phyloP scores from a whole-genome alignment of 371 early-diverging fungal species.

The Mortierella sp. region DNA sequence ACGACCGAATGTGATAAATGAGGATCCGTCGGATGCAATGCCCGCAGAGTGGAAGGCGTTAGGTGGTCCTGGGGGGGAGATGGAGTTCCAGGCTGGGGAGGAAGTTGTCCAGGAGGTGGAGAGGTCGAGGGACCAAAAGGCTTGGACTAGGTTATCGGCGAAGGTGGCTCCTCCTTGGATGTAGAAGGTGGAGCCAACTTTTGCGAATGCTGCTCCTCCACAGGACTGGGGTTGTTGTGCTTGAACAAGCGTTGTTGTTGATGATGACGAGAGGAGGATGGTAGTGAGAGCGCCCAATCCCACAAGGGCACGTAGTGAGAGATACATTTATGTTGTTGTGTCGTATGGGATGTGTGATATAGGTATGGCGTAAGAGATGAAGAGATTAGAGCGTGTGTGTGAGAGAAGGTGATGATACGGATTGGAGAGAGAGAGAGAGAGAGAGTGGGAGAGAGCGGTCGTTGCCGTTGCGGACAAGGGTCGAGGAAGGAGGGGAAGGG shows the following conservation, averaged over 20 bases:
- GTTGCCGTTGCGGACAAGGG: not conserved
- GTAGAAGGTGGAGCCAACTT: slow-evolving; percentile 33
- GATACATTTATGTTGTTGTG: slow-evolving; percentile 1
- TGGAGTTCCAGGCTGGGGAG: slow-evolving; percentile 28
- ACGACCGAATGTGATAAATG: slow-evolving; percentile 44
- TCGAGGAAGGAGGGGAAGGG: not conserved
- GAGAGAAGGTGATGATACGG: not conserved
- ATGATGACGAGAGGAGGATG: not conserved
- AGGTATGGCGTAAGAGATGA: not conserved
- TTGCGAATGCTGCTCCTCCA: slow-evolving; percentile 39
- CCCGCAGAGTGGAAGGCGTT: slow-evolving; percentile 43
- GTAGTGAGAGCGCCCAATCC: slow-evolving; percentile 13
- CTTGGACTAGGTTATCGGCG: slow-evolving; percentile 24
- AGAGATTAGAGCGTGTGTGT: not conserved
- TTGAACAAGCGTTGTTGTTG: not conserved
- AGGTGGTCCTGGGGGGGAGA: slow-evolving; percentile 25
- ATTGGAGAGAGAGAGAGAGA: not conserved
- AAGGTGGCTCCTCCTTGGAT: slow-evolving; percentile 38
- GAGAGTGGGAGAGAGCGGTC: not conserved
- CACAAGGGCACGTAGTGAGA: slow-evolving; percentile 7
- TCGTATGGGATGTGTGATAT: not conserved
- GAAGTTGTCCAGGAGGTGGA: slow-evolving; percentile 22
- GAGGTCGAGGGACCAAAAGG: slow-evolving; percentile 40
- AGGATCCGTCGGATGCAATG: slow-evolving; percentile 19
- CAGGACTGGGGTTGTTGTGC: slow-evolving; percentile 27